phyloP scores from a whole-genome alignment of 2,329 filamentous ascomycete species.

The Aspergillus fijiensis region DNA sequence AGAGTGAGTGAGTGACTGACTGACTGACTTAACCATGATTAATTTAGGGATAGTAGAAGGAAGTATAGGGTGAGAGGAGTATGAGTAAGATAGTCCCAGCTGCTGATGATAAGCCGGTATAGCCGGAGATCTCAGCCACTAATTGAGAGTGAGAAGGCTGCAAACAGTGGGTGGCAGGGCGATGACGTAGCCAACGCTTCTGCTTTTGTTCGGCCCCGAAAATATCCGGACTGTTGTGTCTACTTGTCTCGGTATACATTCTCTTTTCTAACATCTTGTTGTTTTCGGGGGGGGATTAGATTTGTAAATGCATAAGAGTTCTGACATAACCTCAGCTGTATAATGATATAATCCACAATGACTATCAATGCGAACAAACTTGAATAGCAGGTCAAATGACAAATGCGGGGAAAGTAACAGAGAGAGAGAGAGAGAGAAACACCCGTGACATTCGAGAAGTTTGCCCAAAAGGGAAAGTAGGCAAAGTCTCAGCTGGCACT shows the following conservation, averaged over 20 bases:
- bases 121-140: too few relatives aligned
- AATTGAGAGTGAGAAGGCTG: background rate
- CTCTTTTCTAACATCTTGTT: background rate
- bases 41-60: too few relatives aligned
- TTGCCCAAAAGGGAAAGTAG: background rate
- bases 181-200: background rate
- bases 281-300: too few relatives aligned
- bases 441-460: slow-evolving; percentile 1
- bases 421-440: background rate
- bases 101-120: too few relatives aligned
- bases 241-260: background rate
- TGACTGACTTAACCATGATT: background rate
- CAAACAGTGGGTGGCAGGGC: background rate
- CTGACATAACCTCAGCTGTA: background rate
- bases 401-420: background rate
- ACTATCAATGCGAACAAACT: background rate
- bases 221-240: background rate
- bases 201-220: background rate
- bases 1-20: background rate
- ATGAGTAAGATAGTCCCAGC: too few relatives aligned
- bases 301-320: too few relatives aligned
- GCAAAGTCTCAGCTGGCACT: too few relatives aligned
- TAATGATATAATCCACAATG: background rate
- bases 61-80: background rate
- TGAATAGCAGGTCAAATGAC: background rate